Conservation (phyloP, 2,329 filamentous ascomycete species). For the Alternaria arbusti region DNA sequence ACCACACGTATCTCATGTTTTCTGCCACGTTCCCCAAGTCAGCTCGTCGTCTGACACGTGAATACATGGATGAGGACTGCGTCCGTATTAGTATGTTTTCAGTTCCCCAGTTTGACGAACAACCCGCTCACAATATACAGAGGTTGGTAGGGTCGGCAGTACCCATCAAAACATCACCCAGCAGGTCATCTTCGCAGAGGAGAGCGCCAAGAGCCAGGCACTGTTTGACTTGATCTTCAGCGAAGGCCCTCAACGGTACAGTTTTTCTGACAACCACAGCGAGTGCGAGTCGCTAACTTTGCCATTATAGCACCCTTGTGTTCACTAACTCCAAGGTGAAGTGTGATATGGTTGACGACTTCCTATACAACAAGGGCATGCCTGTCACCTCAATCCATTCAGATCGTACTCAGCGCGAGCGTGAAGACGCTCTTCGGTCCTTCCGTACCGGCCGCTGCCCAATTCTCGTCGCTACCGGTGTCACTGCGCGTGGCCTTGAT, state of each 20-base stretch:
- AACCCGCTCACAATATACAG: neutral
- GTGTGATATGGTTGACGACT: slow-evolving; percentile 88
- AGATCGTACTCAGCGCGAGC: slow-evolving; percentile 86
- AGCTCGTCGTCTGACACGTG: slow-evolving; percentile 76
- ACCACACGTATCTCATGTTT: slow-evolving; percentile 79
- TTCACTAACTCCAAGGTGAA: slow-evolving; percentile 84
- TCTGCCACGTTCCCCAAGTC: slow-evolving; percentile 90
- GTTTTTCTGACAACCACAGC: neutral
- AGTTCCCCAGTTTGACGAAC: rapidly evolving
- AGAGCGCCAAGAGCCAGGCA: slow-evolving; percentile 70
- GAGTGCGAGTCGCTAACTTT: neutral
- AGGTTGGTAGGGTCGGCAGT: slow-evolving; percentile 85
- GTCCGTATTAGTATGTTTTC: slow-evolving; percentile 67
- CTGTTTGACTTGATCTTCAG: slow-evolving; percentile 75
- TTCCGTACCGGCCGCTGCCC: slow-evolving; percentile 79
- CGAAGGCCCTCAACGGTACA: slow-evolving; percentile 67
- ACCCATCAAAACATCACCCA: slow-evolving; percentile 85
- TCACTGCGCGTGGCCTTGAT: slow-evolving; percentile 88
- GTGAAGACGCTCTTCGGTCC: slow-evolving; percentile 86
- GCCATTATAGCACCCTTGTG: slow-evolving; percentile 67
- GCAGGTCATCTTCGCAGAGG: slow-evolving; percentile 70
- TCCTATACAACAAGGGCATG: slow-evolving; percentile 77
- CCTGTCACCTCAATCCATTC: slow-evolving; percentile 89
- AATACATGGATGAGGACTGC: slow-evolving; percentile 75
- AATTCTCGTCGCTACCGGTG: slow-evolving; percentile 83